phyloP scores from a whole-genome alignment of 73 alveolate genomes.

The Paramecium octaurelia region DNA sequence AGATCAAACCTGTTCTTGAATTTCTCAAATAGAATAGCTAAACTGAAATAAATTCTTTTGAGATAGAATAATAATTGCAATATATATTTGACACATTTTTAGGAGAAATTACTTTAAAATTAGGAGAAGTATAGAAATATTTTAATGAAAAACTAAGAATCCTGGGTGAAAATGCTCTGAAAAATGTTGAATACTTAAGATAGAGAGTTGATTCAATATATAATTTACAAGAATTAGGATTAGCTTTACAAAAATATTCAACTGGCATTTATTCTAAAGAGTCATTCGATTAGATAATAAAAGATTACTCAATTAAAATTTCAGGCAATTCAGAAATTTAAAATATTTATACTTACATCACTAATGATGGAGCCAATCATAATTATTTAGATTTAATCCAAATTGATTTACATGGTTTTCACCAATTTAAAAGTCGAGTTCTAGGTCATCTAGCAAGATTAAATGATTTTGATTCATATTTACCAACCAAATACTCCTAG shows the following conservation, averaged over 20 bases:
- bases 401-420: neutral
- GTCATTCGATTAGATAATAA: neutral
- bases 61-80: neutral
- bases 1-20: neutral
- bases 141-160: neutral
- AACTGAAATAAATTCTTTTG: neutral
- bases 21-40: neutral
- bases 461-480: constrained; percentile 6
- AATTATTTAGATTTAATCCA: constrained; percentile 34
- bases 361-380: constrained; percentile 11
- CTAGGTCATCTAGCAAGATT: neutral
- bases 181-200: neutral
- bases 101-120: neutral
- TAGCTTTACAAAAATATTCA: neutral
- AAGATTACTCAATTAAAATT: neutral
- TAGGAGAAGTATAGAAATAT: neutral
- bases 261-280: constrained; percentile 4
- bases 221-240: neutral
- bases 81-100: neutral
- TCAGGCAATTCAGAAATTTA: constrained; percentile 22
- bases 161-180: neutral
- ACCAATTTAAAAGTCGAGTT: neutral
- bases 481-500: neutral
- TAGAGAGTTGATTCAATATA: neutral
- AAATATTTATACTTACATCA: constrained; percentile 1